Evolutionary conservation across 169 alveolate genomes (phyloP), one percentile per base, ranked within the genome.

Genomic region (Cryptosporidium sp.): DNA sequence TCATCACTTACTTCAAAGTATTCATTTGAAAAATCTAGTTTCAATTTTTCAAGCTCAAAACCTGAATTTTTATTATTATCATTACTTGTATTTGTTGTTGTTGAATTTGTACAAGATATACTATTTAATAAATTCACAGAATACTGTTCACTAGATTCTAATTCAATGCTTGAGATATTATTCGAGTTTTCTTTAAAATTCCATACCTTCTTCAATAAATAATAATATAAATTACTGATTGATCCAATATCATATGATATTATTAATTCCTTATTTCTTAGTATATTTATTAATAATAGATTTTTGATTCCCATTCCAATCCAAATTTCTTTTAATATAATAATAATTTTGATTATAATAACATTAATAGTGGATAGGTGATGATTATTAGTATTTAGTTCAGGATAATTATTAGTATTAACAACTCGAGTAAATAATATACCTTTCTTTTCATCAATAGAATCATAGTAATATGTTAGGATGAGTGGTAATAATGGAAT

Each of bases 251-350:
- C 48, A 44, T 73, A 73, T 23, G 53, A 44, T 18, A 42, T 23
- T 16, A 73, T 73, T 56, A 73, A 18, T 8, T 73, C 86, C 6
- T 26, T 31, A 58, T 73, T 73, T 73, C 86, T 73, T 23, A 73
- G 31, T 60, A 73, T n/a, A 73, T 73, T 31, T 56, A 60, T 3
- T 35, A 73, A 39, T 7, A 73, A 35, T 10, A 73, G 1, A 73
- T 58, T 31, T 18, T 37, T 60, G 1, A 73, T 56, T 31, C 52
- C 31, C 52, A 53, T 14, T 52, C 53, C 48, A 26, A 53, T 31
- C 86, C 86, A 73, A 65, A 65, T 65, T 18, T 37, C 31, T 29
- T 37, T 9, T 44, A 65, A 65, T 7, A 31, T 12, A 4, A 65
- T 8, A 5, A 65, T 23, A n/a, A 26, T 26, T 37, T 56, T 56